phyloP scores from a whole-genome alignment of 805 yeast genomes.

The Candida jianshihensis region DNA sequence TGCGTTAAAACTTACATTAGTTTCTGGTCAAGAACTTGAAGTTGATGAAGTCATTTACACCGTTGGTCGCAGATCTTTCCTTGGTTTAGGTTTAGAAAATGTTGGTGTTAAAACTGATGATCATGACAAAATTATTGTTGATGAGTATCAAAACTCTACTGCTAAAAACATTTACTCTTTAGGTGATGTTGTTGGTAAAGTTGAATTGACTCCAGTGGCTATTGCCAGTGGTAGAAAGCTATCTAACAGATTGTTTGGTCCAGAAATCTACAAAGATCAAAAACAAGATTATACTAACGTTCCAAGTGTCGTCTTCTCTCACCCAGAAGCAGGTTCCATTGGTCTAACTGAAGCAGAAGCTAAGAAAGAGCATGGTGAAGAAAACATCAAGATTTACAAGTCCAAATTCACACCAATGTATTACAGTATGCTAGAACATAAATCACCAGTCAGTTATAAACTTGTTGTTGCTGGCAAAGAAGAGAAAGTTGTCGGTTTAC shows the following conservation, averaged over 20 bases:
- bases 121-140: constrained; percentile 62
- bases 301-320: constrained; percentile 96
- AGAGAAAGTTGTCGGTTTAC: constrained; percentile 94
- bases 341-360: constrained; percentile 84
- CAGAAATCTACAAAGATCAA: constrained; percentile 56
- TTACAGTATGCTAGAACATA: constrained; percentile 73
- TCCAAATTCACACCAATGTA: constrained; percentile 88
- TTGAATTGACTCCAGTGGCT: constrained; percentile 96
- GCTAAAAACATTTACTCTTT: constrained; percentile 69
- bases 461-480: constrained; percentile 69
- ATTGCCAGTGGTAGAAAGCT: constrained; percentile 96
- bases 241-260: constrained; percentile 87
- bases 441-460: constrained; percentile 85
- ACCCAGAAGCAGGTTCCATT: constrained; percentile 94
- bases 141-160: constrained; percentile 82
- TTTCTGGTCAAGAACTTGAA: constrained; percentile 33
- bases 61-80: constrained; percentile 76
- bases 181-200: constrained; percentile 92
- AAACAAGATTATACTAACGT: constrained; percentile 82
- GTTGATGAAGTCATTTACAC: constrained; percentile 92
- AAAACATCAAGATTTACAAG: constrained; percentile 72
- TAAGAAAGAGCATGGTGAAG: constrained; percentile 67
- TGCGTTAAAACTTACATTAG: constrained; percentile 40
- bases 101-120: constrained; percentile 62
- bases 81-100: constrained; percentile 69